Conservation (phyloP, 768 basidiomycete species). For the Leccinum olivaceopallidum region DNA sequence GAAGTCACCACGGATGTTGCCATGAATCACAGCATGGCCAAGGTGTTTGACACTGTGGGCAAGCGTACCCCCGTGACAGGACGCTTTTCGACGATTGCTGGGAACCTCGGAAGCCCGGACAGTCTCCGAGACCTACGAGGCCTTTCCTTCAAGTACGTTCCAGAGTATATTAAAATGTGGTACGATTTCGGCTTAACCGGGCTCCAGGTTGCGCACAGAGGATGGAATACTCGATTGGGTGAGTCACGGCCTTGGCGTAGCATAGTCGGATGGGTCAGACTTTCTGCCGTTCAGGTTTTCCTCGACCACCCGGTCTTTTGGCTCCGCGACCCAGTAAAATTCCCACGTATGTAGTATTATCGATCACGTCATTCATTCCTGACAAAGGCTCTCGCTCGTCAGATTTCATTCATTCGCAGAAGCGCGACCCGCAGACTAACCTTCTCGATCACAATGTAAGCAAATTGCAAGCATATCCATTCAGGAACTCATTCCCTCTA, state of each 20-base stretch:
- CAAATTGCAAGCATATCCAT: constrained; percentile 1
- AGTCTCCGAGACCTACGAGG: constrained; percentile 52
- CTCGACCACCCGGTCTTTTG: constrained; percentile 49
- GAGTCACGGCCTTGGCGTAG: constrained; percentile 20
- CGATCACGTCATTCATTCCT: background rate
- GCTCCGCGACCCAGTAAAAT: constrained; percentile 47
- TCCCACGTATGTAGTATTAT: constrained; percentile 39
- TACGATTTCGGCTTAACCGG: background rate
- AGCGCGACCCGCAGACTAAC: constrained; percentile 51
- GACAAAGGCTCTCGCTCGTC: constrained; percentile 14
- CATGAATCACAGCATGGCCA: constrained; percentile 19
- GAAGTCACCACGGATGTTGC: constrained; percentile 18
- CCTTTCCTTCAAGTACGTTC: constrained; percentile 48
- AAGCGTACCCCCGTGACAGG: constrained; percentile 20
- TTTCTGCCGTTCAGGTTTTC: constrained; percentile 27
- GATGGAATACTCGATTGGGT: constrained; percentile 41
- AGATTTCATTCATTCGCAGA: constrained; percentile 39
- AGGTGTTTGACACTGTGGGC: constrained; percentile 16
- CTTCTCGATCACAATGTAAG: constrained; percentile 38
- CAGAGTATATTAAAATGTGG: constrained; percentile 11
- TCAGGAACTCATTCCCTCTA: background rate
- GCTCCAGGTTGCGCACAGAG: constrained; percentile 35
- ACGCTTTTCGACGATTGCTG: constrained; percentile 58
- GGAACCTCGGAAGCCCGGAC: constrained; percentile 52
- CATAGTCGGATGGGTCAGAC: background rate